Evolutionary conservation across 164 flowering plant species (phyloP), one percentile per base, ranked within the genome.

Genomic region (Stephania yunnanensis): DNA sequence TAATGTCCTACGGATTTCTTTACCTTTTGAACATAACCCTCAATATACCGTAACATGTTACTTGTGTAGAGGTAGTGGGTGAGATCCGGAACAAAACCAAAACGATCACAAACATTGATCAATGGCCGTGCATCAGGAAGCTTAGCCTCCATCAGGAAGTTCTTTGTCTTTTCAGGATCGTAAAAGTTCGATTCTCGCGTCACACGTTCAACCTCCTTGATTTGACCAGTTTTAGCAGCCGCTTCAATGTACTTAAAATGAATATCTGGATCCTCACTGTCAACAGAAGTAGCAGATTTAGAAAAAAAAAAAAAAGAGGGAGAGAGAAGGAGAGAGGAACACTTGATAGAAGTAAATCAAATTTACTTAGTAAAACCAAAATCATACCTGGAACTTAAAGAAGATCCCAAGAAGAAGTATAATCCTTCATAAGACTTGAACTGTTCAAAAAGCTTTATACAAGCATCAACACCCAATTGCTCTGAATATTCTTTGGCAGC

Each of bases 181-280:
- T 96, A 96, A 81, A 96, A 96, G 78, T 94, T 94, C 66, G 99
- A 96, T 78, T 96, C 99, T 79, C 99, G 87, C 3, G 99, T 96
- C 31, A 94, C 99, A 52, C 98, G 96, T 74, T 96, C 99, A 36
- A 96, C 99, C 82, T 96, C 99, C 78, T 96, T 96, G 20, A 96
- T 89, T 82, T 96, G 99, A n/a, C 99, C 99, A 45, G 98, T 94
- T 89, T 90, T 96, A n/a, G 98, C 97, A 80, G 99, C 99, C 42
- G 99, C 91, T 80, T 96, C 99, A 48, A 96, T 92, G 84, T 96
- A 96, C 89, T 94, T 96, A 74, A 96, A 96, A 84, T 96, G 99
- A 68, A 96, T 92, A 5, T 92, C 98, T 75, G 98, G 98, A 86
- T 96, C 99, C 96, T 96, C 99, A 82, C 99, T 96, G 90, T 76